phyloP scores from a whole-genome alignment of 176 grass and related monocot species.

The Zea luxurians region DNA sequence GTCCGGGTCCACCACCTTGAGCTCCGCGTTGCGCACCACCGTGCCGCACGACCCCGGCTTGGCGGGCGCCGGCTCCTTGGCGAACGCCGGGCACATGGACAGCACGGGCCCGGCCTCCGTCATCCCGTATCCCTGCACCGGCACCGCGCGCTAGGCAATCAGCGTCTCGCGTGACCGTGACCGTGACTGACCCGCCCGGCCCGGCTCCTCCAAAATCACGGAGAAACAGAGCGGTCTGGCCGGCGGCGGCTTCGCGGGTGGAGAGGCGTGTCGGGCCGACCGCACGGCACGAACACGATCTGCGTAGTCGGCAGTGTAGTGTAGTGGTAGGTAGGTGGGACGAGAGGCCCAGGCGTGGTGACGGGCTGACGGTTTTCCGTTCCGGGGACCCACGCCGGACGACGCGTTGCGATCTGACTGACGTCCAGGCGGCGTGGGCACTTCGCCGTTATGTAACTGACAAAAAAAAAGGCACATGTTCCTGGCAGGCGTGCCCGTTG shows the following conservation, averaged over 20 bases:
- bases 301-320: too few species aligned
- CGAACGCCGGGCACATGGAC: slow-evolving; percentile 89
- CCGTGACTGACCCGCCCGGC: background rate
- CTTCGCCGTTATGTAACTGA: too few species aligned
- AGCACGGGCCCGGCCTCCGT: slow-evolving; percentile 95
- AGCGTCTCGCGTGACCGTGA: background rate
- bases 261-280: too few species aligned
- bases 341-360: background rate
- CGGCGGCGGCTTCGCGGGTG: too few species aligned
- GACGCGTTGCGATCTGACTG: background rate
- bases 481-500: background rate
- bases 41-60: slow-evolving; percentile 85
- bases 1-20: slow-evolving; percentile 85
- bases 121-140: slow-evolving; percentile 84
- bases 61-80: slow-evolving; percentile 60
- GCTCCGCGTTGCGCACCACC: slow-evolving; percentile 84
- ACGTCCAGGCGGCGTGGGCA: background rate
- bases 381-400: background rate
- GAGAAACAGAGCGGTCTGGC: background rate
- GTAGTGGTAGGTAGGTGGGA: slow-evolving; percentile 13
- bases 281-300: too few species aligned
- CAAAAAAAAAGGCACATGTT: background rate
- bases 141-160: background rate
- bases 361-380: background rate
- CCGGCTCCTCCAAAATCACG: background rate